Base-by-base conservation (phyloP, 2,329 filamentous ascomycete genomes). In the Cordyceps cicadae region DNA sequence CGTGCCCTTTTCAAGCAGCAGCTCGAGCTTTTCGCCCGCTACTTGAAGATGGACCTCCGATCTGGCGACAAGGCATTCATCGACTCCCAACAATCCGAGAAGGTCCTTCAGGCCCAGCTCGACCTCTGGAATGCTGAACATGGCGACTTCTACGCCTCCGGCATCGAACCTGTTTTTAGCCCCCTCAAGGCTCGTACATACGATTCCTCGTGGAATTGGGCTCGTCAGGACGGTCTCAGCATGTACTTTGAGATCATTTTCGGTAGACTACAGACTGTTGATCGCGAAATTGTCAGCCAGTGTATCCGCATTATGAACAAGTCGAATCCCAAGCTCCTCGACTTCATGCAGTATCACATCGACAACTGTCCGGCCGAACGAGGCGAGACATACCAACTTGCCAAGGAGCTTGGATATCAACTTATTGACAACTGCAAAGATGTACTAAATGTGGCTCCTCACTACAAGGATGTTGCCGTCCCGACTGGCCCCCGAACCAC, bases 211-310 rank as follows among this genome's bases (percentile, higher is more conserved):
- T 99, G 94, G 94, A 99, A 99, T 75, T 99, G 94, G 94, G 94
- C 92, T 64, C 88, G 94, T 57, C 94, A 99, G 73, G 94, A 99
- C 74, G 94, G 93, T 32, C 85, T 99, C 59, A 94, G 84, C 79
- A 99, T 99, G 93, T 99, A 94, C 80, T 99, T 92, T 77, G 94
- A 99, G 71, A 95, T 99, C 71, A 97, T 99, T 71, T 99, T 99
- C 69, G 94, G 94, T 62, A 87, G 94, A 63, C 85, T 99, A 59
- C 86, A 94, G 79, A 90, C 87, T 54, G 89, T 99, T 46, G 94
- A 99, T 70, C 90, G 94, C 65, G 94, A 99, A 75, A 99, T 97
- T 69, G 94, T 99, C 72, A 97, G 92, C 76, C 92, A 92, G 74
- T 99, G 94, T 77, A 97, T 99, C 70, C 89, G 91, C 67, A 94